Base-by-base conservation (phyloP, 1,139 yeast genomes). In the Sugiyamaella paludigena region DNA sequence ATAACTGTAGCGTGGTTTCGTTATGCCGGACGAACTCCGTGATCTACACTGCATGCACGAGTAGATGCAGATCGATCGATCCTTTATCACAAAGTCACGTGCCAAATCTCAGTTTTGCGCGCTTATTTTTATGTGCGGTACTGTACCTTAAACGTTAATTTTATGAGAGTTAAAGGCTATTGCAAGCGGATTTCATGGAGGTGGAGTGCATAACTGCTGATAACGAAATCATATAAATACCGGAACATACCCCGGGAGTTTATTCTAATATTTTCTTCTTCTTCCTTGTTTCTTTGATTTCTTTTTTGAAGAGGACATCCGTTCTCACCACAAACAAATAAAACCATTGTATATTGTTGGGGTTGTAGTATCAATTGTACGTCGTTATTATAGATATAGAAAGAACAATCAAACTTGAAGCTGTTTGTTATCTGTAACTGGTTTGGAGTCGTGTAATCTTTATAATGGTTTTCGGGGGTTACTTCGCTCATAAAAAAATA, bases 401-500 rank as follows among this genome's bases (percentile, higher is more conserved):
- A 19, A 19, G 3, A 19, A n/a, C n/a, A n/a, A n/a, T n/a, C n/a
- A n/a, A n/a, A n/a, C n/a, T n/a, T n/a, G n/a, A n/a, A n/a, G n/a
- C n/a, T n/a, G 5, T 19, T 19, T 19, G 24, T 4, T 19, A 19
- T 19, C 24, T 19, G n/a, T n/a, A 37, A 11, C 16, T 26, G 12
- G 7, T 37, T 19, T 11, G 12, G 28, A 13, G 27, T 15, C 29
- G 32, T 15, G 12, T 7, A 28, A 33, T 36, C 26, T 15, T 26
- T 29, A 24, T 26, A 40, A 44, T 45, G 30, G 50, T 52, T 48
- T 43, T 55, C 41, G 45, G 45, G 35, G 50, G 51, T 2, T 56
- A 54, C 43, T 52, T 49, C 30, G 49, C 47, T 30, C 58, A 54
- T 40, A 47, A 19, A 29, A 42, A 42, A 11, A 51, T 44, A 27